Evolutionary conservation across 2,329 filamentous ascomycete genomes (phyloP), one percentile per base, ranked within the genome.

Genomic region (Botryotinia narcissicola): DNA sequence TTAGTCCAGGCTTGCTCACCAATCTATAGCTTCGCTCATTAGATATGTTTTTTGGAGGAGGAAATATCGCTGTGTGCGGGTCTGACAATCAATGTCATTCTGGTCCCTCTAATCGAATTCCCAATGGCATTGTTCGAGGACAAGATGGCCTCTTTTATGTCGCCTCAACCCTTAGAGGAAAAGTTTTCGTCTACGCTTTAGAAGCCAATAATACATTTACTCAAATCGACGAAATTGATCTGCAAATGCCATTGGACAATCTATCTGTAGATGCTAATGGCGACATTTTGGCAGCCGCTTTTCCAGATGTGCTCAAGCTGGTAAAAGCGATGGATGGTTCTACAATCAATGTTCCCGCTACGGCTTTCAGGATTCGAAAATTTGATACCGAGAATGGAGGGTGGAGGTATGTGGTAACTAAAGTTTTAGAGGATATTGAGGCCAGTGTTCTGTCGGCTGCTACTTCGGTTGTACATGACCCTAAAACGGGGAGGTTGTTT

Each of bases 221-320:
- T 20, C 54, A 74, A 10, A 42, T 78, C 72, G 78, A 77, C 61
- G 75, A 74, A 10, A 80, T 83, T 57, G 78, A 54, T 72, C 77
- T n/a, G 75, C 77, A 10, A 73, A 80, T 42, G 42, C 79, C 80
- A 0, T 71, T 83, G 1, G 82, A 83, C 70, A 83, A 83, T 69
- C 70, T 83, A 4, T 80, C 79, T 0, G 75, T 82, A 29, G 82
- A 83, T 73, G 74, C 71, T 4, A 78, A 82, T 40, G 81, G 82
- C 1, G 79, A 82, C 57, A 78, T 83, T 59, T 79, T 79, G 64
- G 81, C 77, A 1, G 81, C 81, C 9, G 79, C 75, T 1, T 77
- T 83, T 54, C 81, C 82, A 0, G 77, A 81, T 48, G 18, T 75
- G 1, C 48, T 79, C 10, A 75, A 75, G 29, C 73, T 79, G 16